Conservation (phyloP, 495 filamentous ascomycete species). For the Acidiella bohemica region DNA sequence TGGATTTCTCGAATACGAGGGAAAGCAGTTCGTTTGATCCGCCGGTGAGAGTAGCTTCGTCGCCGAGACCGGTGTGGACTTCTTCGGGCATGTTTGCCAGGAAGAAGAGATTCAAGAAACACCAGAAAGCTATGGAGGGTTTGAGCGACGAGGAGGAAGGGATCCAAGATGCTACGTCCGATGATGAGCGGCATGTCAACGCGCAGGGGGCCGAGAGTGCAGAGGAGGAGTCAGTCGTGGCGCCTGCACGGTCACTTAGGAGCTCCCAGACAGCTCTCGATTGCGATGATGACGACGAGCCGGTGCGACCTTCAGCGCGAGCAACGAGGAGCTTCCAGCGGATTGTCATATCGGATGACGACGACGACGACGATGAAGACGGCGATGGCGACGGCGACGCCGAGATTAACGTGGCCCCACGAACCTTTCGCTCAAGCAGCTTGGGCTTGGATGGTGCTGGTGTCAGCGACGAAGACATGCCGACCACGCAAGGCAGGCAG, state of each 20-base stretch:
- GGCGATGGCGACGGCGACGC: no score
- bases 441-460: no score
- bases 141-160: constrained; percentile 14
- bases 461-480: constrained; percentile 18
- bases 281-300: constrained; percentile 10
- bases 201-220: background rate
- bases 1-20: constrained; percentile 9
- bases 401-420: no score
- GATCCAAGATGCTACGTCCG: constrained; percentile 1
- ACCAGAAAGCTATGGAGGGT: background rate
- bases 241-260: no score
- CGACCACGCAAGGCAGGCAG: constrained; percentile 10
- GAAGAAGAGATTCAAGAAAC: background rate
- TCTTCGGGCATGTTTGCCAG: constrained; percentile 14
- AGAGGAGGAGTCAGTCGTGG: background rate
- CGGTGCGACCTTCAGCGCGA: constrained; percentile 7
- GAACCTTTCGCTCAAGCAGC: no score
- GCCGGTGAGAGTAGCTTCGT: constrained; percentile 7
- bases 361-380: constrained; percentile 16
- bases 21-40: constrained; percentile 6
- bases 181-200: background rate
- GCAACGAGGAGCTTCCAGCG: background rate
- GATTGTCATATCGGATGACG: background rate
- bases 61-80: background rate
- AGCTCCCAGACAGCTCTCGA: no score